Base-by-base conservation (phyloP, 78 protist genomes). In the Dictyostelium firmibasis region DNA sequence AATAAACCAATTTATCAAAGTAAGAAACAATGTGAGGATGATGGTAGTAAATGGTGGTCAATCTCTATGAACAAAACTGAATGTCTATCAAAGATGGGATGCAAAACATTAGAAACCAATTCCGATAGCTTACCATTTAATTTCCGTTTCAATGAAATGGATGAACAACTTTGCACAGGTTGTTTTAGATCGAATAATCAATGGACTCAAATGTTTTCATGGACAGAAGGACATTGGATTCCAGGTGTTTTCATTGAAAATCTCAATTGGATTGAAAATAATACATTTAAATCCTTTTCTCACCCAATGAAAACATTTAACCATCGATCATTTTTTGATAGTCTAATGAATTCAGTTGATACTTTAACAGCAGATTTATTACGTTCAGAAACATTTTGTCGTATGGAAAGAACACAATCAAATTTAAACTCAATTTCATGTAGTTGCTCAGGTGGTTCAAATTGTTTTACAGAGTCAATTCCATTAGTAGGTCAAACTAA, bases 91-190 rank as follows among this genome's bases (percentile, higher is more conserved):
- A 16, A 72, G 13, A 29, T n/a, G 25, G 92, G 57, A 5, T 85
- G 92, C 41, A 47, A 74, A 29, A 85, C 33, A 3, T 27, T 75
- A 10, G 92, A 85, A 16, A 7, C 7, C 9, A 16, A 11, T 38
- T 36, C 47, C 1, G 43, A 35, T 74, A 84, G 67, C 43, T 72
- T 84, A 67, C 81, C 78, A 23, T 41, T 36, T 25, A 84, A 84
- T 75, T 67, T 41, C 36, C 36, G 92, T 74, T 85, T 85, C 33
- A 85, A 85, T 41, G 44, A 85, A 53, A 85, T 85, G 92, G 4
- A 3, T 10, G 75, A 85, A 36, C 13, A 27, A 10, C 70, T 47
- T 9, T 85, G 92, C 27, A 43, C 23, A 2, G 38, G 36, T 23
- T 75, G 92, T 85, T 14, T 10, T 6, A 64, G 75, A 25, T 10